Percentiles rank a stretch among this genome's conserved stretches.
phyloP scores from a whole-genome alignment of 2,329 filamentous ascomycete genomes.

The Endoconidiophora polonica region DNA sequence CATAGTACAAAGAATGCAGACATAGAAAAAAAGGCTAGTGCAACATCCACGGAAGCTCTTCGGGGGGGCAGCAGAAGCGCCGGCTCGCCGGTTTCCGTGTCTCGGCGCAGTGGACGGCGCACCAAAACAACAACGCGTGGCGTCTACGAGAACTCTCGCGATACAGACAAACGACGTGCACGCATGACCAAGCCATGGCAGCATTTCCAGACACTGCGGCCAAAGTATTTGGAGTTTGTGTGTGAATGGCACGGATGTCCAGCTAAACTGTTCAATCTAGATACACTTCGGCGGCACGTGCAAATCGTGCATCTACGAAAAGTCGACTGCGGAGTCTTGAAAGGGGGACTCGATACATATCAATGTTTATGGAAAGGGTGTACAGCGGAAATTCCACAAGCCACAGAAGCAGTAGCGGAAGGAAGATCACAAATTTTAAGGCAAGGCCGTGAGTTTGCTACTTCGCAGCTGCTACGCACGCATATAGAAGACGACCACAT shows the following conservation, averaged over 20 bases:
- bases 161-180: not conserved
- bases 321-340: not conserved
- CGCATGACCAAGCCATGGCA: conserved; percentile 2
- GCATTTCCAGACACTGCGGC: conserved; percentile 26
- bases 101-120: too few species aligned
- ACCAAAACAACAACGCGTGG: not conserved
- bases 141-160: not conserved
- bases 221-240: conserved; percentile 33
- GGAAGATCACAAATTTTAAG: not conserved
- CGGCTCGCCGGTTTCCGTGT: too few species aligned
- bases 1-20: too few species aligned
- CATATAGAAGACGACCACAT: conserved; percentile 41
- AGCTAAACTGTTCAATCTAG: conserved; percentile 45
- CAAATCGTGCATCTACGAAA: conserved; percentile 29
- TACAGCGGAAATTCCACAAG: not conserved
- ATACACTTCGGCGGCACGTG: conserved; percentile 39
- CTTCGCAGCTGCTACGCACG: conserved; percentile 22
- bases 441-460: conserved; percentile 8
- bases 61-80: too few species aligned
- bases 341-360: not conserved
- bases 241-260: conserved; percentile 45
- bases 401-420: not conserved
- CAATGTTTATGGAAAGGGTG: conserved; percentile 22
- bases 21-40: too few species aligned
- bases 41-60: too few species aligned